Conservation (phyloP, 1,284 basidiomycete genomes). For the Somion occarium region DNA sequence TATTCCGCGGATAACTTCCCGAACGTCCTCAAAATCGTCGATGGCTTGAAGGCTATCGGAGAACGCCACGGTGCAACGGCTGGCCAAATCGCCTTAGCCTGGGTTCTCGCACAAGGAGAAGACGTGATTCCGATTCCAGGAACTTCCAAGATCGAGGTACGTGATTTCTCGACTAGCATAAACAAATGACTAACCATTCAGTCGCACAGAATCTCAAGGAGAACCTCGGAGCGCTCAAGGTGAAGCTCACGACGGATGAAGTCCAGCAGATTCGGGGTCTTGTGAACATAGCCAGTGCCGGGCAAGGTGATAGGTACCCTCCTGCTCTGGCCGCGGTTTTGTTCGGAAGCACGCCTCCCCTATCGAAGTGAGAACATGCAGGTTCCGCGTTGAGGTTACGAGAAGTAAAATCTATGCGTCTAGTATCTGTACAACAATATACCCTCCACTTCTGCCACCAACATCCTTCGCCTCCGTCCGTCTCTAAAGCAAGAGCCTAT, state of each 20-base stretch:
- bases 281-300: constrained; percentile 22
- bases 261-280: constrained; percentile 28
- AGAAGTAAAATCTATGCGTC: too few species aligned
- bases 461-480: too few species aligned
- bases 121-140: constrained; percentile 34
- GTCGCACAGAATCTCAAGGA: constrained; percentile 34
- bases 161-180: neutral
- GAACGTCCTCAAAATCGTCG: constrained; percentile 34
- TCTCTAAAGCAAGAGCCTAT: too few species aligned
- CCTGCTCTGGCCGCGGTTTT: neutral
- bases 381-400: too few species aligned
- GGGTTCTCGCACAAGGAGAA: constrained; percentile 32
- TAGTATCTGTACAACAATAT: too few species aligned
- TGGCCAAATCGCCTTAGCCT: constrained; percentile 37
- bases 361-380: neutral
- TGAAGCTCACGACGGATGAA: constrained; percentile 29
- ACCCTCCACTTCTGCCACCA: too few species aligned
- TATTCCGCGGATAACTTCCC: constrained; percentile 35
- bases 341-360: constrained; percentile 17
- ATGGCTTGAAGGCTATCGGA: constrained; percentile 27
- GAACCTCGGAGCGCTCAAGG: constrained; percentile 29
- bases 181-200: neutral
- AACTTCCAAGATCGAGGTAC: constrained; percentile 13
- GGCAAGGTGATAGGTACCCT: constrained; percentile 14
- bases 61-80: constrained; percentile 27